Percentiles rank a stretch among this genome's conserved stretches.
These are phyloP conservation scores for Trichomonas tenax DNA, from an alignment of 208 protist species.

Conservation along the genomic window DNA sequence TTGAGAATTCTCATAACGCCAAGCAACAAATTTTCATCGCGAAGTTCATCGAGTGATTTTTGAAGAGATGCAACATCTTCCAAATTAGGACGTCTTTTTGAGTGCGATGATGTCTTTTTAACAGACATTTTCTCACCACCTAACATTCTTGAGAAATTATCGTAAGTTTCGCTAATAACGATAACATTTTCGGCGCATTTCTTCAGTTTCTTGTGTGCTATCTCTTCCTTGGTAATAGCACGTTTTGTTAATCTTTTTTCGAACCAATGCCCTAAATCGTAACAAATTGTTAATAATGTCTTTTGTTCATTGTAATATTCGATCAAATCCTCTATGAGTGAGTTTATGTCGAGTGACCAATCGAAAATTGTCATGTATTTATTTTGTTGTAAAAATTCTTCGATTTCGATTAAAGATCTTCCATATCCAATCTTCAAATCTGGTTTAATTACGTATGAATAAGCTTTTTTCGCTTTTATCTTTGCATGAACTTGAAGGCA, in stretches of 20 bases:
- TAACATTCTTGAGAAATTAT: neutral
- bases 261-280: neutral
- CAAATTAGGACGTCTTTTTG: neutral
- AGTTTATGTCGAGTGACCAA: neutral
- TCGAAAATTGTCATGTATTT: neutral
- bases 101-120: neutral
- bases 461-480: neutral
- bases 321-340: neutral
- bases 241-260: neutral
- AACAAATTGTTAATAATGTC: neutral
- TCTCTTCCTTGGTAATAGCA: neutral
- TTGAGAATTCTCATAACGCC: neutral
- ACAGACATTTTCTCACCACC: neutral
- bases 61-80: neutral
- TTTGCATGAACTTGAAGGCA: neutral
- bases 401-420: neutral
- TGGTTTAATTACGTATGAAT: neutral
- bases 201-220: neutral
- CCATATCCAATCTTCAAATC: neutral
- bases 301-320: neutral
- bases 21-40: neutral
- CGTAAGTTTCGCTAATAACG: neutral
- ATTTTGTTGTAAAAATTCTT: neutral
- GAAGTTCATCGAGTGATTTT: neutral
- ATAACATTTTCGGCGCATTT: neutral